These are phyloP conservation scores for Chytriomyces confervae DNA, from an alignment of 192 early-diverging fungal species.

Conservation along the genomic window DNA sequence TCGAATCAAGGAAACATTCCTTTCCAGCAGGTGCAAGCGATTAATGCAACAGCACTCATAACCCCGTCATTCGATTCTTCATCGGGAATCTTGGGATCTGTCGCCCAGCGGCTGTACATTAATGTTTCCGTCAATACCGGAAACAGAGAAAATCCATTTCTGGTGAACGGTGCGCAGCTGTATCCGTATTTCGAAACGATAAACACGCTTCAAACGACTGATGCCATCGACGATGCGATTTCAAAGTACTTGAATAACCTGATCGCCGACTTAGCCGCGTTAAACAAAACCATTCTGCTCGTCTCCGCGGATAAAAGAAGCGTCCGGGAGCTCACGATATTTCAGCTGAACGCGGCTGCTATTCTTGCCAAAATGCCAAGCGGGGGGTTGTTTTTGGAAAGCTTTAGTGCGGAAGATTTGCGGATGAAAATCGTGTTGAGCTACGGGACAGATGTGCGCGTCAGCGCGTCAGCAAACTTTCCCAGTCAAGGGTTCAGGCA, in stretches of 20 bases:
- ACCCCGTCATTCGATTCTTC: neutral
- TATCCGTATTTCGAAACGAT: neutral
- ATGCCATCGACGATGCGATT: constrained; percentile 59
- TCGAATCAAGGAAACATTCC: neutral
- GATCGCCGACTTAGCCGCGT: constrained; percentile 44
- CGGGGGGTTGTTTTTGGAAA: constrained; percentile 60
- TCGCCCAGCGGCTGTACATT: neutral
- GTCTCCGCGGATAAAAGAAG: constrained; percentile 37
- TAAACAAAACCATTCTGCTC: constrained; percentile 56
- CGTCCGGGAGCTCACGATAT: constrained; percentile 29
- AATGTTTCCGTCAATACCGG: neutral
- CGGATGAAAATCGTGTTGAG: constrained; percentile 55
- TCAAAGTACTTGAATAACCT: constrained; percentile 41
- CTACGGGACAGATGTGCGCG: constrained; percentile 55
- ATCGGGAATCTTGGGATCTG: neutral
- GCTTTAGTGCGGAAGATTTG: constrained; percentile 50
- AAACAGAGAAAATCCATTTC: neutral
- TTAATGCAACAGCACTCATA: too few relatives aligned
- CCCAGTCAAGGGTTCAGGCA: constrained; percentile 59
- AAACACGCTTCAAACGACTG: neutral
- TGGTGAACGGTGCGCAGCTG: neutral
- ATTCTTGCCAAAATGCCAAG: constrained; percentile 58
- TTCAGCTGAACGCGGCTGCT: constrained; percentile 22
- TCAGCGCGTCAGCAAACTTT: constrained; percentile 52
- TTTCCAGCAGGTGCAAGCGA: too few relatives aligned